Evolutionary conservation across 2,329 filamentous ascomycete genomes (phyloP).

Genomic region (Trichoderma polysporum): DNA sequence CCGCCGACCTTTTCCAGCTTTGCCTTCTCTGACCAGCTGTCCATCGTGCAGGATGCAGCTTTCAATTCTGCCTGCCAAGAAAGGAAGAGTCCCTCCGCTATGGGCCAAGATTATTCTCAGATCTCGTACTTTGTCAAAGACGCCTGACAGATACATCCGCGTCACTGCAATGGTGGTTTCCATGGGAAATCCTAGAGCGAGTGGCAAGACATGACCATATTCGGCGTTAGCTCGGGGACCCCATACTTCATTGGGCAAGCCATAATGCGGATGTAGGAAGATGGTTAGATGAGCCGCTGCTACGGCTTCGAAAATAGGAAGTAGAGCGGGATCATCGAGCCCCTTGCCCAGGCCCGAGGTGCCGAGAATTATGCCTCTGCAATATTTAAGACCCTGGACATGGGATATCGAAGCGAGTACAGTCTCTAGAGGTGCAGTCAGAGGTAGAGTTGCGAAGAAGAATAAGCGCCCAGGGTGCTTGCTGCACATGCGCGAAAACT

Average conservation of each 20-base stretch:
- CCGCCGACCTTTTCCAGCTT: constrained; percentile 47
- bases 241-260: constrained; percentile 76
- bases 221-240: constrained; percentile 65
- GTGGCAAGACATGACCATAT: constrained; percentile 84
- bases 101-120: constrained; percentile 80
- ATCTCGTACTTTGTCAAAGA: constrained; percentile 72
- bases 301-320: constrained; percentile 70
- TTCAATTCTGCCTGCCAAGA: constrained; percentile 84
- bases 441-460: constrained; percentile 78
- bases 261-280: constrained; percentile 92
- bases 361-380: constrained; percentile 84
- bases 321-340: constrained; percentile 72
- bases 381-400: constrained; percentile 61
- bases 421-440: constrained; percentile 63
- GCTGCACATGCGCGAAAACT: constrained; percentile 71
- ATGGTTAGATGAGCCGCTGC: constrained; percentile 64
- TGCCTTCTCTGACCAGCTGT: constrained; percentile 65
- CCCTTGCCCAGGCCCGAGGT: constrained; percentile 78
- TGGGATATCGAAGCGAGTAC: constrained; percentile 66
- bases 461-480: constrained; percentile 67
- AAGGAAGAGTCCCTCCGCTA: constrained; percentile 84
- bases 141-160: constrained; percentile 81
- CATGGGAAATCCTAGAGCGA: constrained; percentile 84
- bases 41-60: constrained; percentile 83
- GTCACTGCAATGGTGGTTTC: constrained; percentile 90